These are phyloP conservation scores for Pezicula radicicola DNA, from an alignment of 2,329 filamentous ascomycete genomes.

Conservation along the genomic window DNA sequence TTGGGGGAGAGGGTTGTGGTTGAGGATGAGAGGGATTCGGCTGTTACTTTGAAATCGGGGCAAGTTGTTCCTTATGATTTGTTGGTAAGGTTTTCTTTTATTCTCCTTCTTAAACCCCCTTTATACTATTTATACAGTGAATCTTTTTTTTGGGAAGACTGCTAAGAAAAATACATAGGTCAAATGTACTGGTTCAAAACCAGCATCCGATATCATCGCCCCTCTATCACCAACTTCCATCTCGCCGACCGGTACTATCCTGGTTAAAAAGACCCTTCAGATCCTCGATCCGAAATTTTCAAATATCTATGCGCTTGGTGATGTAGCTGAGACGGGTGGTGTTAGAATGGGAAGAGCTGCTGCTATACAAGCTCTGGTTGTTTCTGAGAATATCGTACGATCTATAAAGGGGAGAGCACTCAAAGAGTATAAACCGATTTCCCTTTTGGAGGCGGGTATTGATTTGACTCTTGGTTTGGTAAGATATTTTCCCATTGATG, in stretches of 20 bases:
- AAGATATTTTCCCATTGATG: background rate
- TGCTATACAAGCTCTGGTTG: conserved; percentile 39
- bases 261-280: conserved; percentile 43
- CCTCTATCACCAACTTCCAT: conserved; percentile 29
- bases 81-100: conserved; percentile 26
- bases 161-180: conserved; percentile 30
- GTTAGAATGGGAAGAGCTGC: conserved; percentile 42
- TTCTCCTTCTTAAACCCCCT: background rate
- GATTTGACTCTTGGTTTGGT: conserved; percentile 36
- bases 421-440: conserved; percentile 26
- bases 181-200: conserved; percentile 43
- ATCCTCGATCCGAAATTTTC: conserved; percentile 26
- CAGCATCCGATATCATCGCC: conserved; percentile 36
- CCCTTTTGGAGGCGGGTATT: conserved; percentile 30
- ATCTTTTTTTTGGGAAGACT: too few relatives aligned
- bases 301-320: conserved; percentile 48
- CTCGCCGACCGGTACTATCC: conserved; percentile 28
- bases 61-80: conserved; percentile 34
- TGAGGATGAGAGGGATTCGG: conserved; percentile 8
- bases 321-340: conserved; percentile 43
- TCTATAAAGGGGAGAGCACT: conserved; percentile 30
- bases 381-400: conserved; percentile 41
- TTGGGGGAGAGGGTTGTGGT: conserved; percentile 30
- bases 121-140: too few relatives aligned
- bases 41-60: conserved; percentile 30